Evolutionary conservation across 768 basidiomycete species (phyloP), one percentile per base, ranked within the genome.

Genomic region (Lentinula aciculospora): DNA sequence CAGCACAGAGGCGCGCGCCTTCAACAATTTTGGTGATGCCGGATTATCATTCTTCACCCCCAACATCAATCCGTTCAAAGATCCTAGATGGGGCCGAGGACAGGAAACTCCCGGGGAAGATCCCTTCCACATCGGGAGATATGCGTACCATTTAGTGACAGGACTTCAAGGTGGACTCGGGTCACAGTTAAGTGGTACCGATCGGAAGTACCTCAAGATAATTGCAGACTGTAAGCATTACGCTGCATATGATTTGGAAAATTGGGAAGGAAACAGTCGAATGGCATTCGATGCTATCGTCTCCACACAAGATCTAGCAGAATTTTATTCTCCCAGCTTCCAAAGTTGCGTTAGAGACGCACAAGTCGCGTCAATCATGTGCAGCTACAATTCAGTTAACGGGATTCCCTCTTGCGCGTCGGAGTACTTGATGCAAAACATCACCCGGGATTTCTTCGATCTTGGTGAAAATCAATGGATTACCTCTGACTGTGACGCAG

Each of bases 91-190:
- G 82, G 82, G 82, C 5, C 72, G 82, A 45, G 82, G 82, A 0
- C 82, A 83, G 61, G 83, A 84, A 67, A 84, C 82, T 0, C 82
- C 81, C 5, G 82, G 82, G 54, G 82, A 85, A 67, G 83, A 85
- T 49, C 76, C 82, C 0, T 81, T 75, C 68, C 80, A 77, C 58
- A 69, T 78, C 29, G 65, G 78, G 0, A 76, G 76, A 69, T 85
- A 84, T 59, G 81, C 82, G 21, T 76, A 75, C 64, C 76, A 76
- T 61, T 73, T 83, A 46, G 74, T 85, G 23, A 67, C 77, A 2
- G 82, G 82, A 0, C 70, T 84, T 2, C 82, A 85, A 65, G 82
- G 82, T 13, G 83, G 82, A 3, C 71, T 83, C 34, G 51, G 51
- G 3, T 53, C 51, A 13, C 21, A 53, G 36, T 36, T 53, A 36